Base-by-base conservation (phyloP, 352 stramenopile species). In the Phytopythium kandeliae region DNA sequence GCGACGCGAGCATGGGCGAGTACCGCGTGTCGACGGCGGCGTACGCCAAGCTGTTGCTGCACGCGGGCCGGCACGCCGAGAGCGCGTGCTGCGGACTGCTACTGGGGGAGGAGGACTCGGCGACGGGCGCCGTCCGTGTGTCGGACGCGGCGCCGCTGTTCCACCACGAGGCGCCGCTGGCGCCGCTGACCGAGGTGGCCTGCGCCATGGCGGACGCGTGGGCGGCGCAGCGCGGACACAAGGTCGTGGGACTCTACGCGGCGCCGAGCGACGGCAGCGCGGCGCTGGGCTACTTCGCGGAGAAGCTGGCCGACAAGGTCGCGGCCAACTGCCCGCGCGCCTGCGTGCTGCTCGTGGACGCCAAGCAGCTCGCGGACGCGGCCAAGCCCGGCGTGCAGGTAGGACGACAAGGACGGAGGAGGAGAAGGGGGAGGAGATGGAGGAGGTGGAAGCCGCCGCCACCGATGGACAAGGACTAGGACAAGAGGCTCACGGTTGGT, bases 1-100 rank as follows among this genome's bases (percentile, higher is more conserved):
- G n/a, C n/a, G n/a, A n/a, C n/a, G n/a, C n/a, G n/a, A n/a, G n/a
- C 19, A 84, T 89, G 78, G 63, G 58, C 38, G 36, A 51, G 42
- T 90, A 92, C 72, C 67, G 65, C 19, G 60, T 89, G 42, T 57
- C 67, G 60, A 63, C 75, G 19, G 60, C 79, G 51, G 65, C 81
- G 43, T 86, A 85, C 55, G 73, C 86, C 38, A 92, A 90, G 69
- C 62, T 92, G 63, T 58, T 76, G 61, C 72, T 92, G 47, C 81
- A 92, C 54, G 76, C 71, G 24, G 78, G 77, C 54, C 82, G 83
- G 57, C 64, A 74, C 38, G 78, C 78, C 9, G 54, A 67, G 13
- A 63, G 42, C 30, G 54, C 78, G 4, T 69, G 65, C 49, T 78
- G 58, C 47, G 81, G 81, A 0, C 58, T 92, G 60, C 63, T 92